Conservation (phyloP, 2,329 filamentous ascomycete genomes). For the Sphaerostilbella broomeana region DNA sequence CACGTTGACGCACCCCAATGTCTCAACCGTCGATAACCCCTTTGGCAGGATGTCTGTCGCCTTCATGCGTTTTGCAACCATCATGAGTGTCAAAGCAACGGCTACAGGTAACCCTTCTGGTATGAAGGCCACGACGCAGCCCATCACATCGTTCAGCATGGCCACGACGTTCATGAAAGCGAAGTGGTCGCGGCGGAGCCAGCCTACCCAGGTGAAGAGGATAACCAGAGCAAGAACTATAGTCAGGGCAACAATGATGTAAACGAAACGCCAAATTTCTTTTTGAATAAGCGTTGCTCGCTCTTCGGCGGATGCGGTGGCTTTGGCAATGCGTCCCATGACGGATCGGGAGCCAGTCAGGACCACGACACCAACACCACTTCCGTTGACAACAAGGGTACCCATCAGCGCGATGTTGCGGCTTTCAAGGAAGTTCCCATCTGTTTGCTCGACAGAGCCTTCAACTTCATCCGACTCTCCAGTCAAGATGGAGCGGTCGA, state of each 20-base stretch:
- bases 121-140: slow-evolving; percentile 35
- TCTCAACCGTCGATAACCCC: slow-evolving; percentile 36
- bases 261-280: slow-evolving; percentile 39
- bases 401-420: slow-evolving; percentile 40
- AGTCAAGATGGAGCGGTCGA: slow-evolving; percentile 36
- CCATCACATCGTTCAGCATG: slow-evolving; percentile 41
- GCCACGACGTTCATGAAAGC: slow-evolving; percentile 35
- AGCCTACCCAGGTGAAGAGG: slow-evolving; percentile 38
- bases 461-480: slow-evolving; percentile 37
- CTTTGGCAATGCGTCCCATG: slow-evolving; percentile 36
- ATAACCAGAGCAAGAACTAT: slow-evolving; percentile 34
- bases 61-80: slow-evolving; percentile 38
- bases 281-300: slow-evolving; percentile 33
- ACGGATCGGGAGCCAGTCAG: slow-evolving; percentile 34
- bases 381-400: slow-evolving; percentile 36
- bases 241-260: slow-evolving; percentile 35
- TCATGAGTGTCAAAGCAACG: slow-evolving; percentile 35
- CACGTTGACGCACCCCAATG: slow-evolving; percentile 37
- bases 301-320: slow-evolving; percentile 31
- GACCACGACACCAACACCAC: slow-evolving; percentile 33
- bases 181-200: slow-evolving; percentile 32
- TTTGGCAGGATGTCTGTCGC: slow-evolving; percentile 36
- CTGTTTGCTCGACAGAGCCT: slow-evolving; percentile 33
- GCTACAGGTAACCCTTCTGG: slow-evolving; percentile 35
- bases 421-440: slow-evolving; percentile 36